phyloP scores from a whole-genome alignment of 805 yeast genomes.

The Phaffomyces thermotolerans region DNA sequence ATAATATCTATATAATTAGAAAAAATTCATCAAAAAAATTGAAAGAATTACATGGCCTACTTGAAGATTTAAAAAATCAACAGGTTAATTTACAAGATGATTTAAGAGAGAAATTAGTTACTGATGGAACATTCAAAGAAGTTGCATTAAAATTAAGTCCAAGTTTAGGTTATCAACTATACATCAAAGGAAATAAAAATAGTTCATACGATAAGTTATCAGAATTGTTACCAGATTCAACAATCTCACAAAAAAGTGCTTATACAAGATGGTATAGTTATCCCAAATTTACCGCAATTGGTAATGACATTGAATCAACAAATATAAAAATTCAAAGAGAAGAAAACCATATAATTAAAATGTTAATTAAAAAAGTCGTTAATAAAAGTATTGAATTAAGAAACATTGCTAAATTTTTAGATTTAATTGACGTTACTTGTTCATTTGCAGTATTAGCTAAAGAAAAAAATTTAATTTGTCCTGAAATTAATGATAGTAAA shows the following conservation, averaged over 20 bases:
- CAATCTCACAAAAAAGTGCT: conserved; percentile 33
- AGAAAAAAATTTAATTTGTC: conserved; percentile 64
- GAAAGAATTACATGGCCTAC: conserved; percentile 15
- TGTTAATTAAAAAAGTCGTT: conserved; percentile 41
- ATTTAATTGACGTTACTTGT: conserved; percentile 61
- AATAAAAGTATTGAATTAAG: conserved; percentile 40
- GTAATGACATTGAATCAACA: conserved; percentile 37
- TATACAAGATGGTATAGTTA: conserved; percentile 39
- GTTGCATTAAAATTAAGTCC: conserved; percentile 35
- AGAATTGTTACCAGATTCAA: conserved; percentile 12
- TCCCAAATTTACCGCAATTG: conserved; percentile 48
- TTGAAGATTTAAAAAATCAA: conserved; percentile 15
- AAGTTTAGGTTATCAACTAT: conserved; percentile 40
- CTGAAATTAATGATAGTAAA: conserved; percentile 45
- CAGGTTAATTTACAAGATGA: background rate
- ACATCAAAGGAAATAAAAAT: conserved; percentile 28
- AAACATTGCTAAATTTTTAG: conserved; percentile 42
- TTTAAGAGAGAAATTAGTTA: conserved; percentile 12
- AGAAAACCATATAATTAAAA: conserved; percentile 47
- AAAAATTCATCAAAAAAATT: conserved; percentile 8
- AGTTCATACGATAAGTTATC: conserved; percentile 6
- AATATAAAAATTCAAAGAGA: conserved; percentile 42
- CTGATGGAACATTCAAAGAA: conserved; percentile 22
- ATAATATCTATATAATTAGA: conserved; percentile 4
- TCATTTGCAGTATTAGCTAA: conserved; percentile 67